These are phyloP conservation scores for Gloeopeniophorella convolvens DNA, from an alignment of 768 basidiomycete genomes.

Conservation along the genomic window DNA sequence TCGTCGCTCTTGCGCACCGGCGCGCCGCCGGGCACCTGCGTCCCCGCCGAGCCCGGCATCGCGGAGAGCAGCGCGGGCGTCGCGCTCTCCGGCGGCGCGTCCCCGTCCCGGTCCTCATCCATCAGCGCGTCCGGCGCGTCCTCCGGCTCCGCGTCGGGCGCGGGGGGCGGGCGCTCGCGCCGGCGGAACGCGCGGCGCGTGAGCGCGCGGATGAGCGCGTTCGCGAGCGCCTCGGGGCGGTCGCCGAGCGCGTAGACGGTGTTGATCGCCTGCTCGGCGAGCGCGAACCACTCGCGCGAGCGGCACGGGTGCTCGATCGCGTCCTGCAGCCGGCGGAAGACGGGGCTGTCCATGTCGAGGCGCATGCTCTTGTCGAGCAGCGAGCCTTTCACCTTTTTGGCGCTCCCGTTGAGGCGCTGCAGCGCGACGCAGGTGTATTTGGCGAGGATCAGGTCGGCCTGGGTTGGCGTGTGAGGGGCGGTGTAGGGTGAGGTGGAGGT, in stretches of 20 bases:
- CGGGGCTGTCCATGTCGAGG: conserved; percentile 76
- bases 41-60: conserved; percentile 14
- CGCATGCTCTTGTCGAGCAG: conserved; percentile 81
- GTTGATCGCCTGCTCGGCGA: conserved; percentile 96
- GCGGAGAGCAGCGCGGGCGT: conserved; percentile 10
- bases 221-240: conserved; percentile 82
- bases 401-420: conserved; percentile 87
- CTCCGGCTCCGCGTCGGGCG: conserved; percentile 18
- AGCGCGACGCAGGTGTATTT: conserved; percentile 92
- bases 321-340: conserved; percentile 79
- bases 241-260: conserved; percentile 93
- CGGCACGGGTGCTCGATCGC: conserved; percentile 75
- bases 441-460: conserved; percentile 87
- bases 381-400: conserved; percentile 97
- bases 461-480: too few relatives aligned
- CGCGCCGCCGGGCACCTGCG: not conserved
- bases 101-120: conserved; percentile 56
- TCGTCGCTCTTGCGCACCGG: conserved; percentile 35
- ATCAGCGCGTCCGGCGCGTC: conserved; percentile 38
- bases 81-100: conserved; percentile 28
- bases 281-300: conserved; percentile 91
- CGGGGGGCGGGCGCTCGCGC: conserved; percentile 21
- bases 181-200: conserved; percentile 58
- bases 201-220: conserved; percentile 75
- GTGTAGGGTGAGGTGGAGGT: not conserved